phyloP scores from a whole-genome alignment of 192 early-diverging fungal genomes.

The Powellomyces hirtus region DNA sequence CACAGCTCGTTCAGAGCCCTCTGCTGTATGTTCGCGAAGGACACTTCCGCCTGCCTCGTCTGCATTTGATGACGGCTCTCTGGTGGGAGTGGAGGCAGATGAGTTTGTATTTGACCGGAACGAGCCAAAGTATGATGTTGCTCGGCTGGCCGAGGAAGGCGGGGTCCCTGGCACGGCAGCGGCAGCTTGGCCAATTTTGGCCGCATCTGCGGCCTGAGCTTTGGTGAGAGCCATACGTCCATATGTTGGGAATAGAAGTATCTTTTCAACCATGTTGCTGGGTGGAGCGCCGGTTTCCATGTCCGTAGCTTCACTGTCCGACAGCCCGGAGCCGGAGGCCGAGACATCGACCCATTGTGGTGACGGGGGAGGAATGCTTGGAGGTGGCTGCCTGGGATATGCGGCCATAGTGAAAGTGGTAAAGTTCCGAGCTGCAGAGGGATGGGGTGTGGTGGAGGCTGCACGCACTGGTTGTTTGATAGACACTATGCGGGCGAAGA shows the following conservation, averaged over 20 bases:
- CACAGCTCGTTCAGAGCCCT: neutral
- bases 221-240: neutral
- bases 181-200: neutral
- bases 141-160: neutral
- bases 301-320: neutral
- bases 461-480: too few species aligned
- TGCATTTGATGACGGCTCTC: neutral
- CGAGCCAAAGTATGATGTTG: conserved; percentile 7
- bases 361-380: neutral
- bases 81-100: neutral
- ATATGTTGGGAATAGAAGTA: conserved; percentile 26
- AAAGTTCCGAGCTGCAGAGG: too few species aligned
- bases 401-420: neutral
- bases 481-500: too few species aligned
- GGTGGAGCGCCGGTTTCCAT: neutral
- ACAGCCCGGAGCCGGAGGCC: neutral
- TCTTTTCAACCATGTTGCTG: neutral
- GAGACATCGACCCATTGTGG: neutral
- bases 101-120: neutral
- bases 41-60: conserved; percentile 1
- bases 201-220: neutral
- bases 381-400: neutral
- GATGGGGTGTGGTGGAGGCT: too few species aligned
- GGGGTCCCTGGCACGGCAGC: conserved; percentile 4
- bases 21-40: neutral